Percentiles rank a stretch among this genome's conserved stretches.
Conservation (phyloP, 202 grass and related monocot genomes). For the Carex arenaria region DNA sequence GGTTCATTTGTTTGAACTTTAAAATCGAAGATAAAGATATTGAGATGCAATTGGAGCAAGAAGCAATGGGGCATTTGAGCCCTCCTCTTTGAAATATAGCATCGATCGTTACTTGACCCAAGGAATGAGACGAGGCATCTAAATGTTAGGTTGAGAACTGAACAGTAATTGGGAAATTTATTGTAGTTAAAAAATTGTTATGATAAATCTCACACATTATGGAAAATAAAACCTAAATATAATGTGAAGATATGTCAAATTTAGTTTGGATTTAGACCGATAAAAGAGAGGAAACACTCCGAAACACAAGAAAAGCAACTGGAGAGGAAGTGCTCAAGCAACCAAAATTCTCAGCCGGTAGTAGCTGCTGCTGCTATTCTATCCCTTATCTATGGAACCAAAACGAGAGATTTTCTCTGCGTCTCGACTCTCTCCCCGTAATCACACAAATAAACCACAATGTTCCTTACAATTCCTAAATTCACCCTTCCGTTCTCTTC, state of each 20-base stretch:
- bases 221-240: not conserved
- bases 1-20: no score
- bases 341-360: slow-evolving; percentile 14
- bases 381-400: not conserved
- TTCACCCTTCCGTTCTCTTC: slow-evolving; percentile 21
- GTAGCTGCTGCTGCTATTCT: not conserved
- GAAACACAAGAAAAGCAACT: not conserved
- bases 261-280: not conserved
- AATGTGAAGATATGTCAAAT: not conserved
- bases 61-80: no score
- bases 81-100: no score
- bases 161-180: not conserved
- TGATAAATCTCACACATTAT: no score
- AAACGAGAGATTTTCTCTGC: slow-evolving; percentile 2
- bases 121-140: not conserved
- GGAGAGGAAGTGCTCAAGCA: not conserved
- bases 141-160: not conserved
- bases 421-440: not conserved
- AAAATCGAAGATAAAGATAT: no score
- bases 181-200: not conserved
- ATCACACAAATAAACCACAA: slow-evolving; percentile 2
- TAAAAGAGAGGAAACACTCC: not conserved
- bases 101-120: not conserved
- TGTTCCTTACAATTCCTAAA: slow-evolving; percentile 20
- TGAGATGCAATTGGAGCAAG: no score